Evolutionary conservation across 805 yeast species (phyloP).

Genomic region (Yamadazyma phyllophila): DNA sequence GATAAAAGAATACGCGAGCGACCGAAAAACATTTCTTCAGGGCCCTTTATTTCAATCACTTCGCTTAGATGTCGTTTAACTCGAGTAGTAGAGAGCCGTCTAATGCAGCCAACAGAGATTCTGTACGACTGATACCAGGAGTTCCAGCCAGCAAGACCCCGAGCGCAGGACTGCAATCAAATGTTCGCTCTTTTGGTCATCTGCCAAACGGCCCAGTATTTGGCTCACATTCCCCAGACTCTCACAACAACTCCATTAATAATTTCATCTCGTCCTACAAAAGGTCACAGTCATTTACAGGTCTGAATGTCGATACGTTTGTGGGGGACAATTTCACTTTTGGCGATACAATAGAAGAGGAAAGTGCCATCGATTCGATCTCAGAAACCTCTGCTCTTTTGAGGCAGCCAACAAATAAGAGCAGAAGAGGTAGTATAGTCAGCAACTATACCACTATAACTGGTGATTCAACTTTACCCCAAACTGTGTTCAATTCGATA

Average conservation of each 20-base stretch:
- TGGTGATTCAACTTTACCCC: constrained; percentile 57
- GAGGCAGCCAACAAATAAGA: constrained; percentile 6
- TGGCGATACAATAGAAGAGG: constrained; percentile 15
- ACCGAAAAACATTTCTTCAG: background rate
- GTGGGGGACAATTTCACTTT: constrained; percentile 7
- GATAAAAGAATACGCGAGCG: background rate
- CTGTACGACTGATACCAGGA: background rate
- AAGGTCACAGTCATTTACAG: constrained; percentile 34
- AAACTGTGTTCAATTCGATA: constrained; percentile 65
- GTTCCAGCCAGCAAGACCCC: background rate
- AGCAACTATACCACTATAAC: constrained; percentile 13
- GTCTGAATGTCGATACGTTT: constrained; percentile 6
- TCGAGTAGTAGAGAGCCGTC: background rate
- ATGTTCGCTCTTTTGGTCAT: background rate
- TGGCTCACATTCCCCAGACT: constrained; percentile 1
- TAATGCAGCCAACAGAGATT: background rate
- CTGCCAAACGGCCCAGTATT: background rate
- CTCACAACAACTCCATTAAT: constrained; percentile 27
- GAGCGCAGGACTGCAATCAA: background rate
- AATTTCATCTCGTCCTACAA: constrained; percentile 41
- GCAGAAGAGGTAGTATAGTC: constrained; percentile 11
- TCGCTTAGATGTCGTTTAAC: background rate
- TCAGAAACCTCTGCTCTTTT: constrained; percentile 16
- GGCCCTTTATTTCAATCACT: background rate
- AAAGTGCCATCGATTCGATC: constrained; percentile 12